These are phyloP conservation scores for Musa troglodytarum DNA, from an alignment of 176 grass and related monocot genomes.

Conservation along the genomic window DNA sequence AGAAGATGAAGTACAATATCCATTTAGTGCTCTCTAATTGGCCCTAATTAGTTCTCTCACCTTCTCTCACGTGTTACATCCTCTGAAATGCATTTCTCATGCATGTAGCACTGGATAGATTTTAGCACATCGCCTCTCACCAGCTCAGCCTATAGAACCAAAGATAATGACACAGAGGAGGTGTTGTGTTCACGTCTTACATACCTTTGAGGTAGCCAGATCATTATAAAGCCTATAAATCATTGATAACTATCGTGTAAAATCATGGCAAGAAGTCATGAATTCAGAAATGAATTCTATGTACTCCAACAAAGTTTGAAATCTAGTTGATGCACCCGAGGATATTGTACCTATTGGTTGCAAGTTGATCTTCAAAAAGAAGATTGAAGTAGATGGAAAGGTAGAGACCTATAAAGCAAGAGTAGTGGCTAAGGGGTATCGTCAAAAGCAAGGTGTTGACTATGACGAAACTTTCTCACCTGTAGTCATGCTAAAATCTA, in stretches of 20 bases:
- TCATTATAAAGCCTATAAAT: conserved; percentile 15
- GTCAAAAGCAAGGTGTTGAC: no score
- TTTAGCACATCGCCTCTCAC: conserved; percentile 23
- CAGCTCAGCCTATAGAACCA: conserved; percentile 4
- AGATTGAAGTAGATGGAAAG: no score
- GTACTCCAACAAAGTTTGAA: no score
- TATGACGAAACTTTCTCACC: no score
- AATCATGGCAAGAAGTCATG: background rate
- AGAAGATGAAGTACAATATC: background rate
- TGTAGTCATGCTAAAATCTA: no score
- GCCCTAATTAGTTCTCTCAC: conserved; percentile 16
- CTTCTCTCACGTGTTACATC: conserved; percentile 4
- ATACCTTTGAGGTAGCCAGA: conserved; percentile 10
- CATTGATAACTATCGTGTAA: conserved; percentile 2
- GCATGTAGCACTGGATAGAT: conserved; percentile 33
- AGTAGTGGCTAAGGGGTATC: no score
- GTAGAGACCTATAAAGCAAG: no score
- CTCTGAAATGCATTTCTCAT: conserved; percentile 1
- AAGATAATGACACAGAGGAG: background rate
- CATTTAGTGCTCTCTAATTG: conserved; percentile 15
- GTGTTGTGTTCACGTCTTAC: no score
- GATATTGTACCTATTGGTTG: no score
- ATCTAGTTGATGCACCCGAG: no score
- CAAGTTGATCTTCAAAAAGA: no score
- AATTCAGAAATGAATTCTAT: no score